Evolutionary conservation across 2,329 filamentous ascomycete species (phyloP).

Genomic region (Penicillium sp.): DNA sequence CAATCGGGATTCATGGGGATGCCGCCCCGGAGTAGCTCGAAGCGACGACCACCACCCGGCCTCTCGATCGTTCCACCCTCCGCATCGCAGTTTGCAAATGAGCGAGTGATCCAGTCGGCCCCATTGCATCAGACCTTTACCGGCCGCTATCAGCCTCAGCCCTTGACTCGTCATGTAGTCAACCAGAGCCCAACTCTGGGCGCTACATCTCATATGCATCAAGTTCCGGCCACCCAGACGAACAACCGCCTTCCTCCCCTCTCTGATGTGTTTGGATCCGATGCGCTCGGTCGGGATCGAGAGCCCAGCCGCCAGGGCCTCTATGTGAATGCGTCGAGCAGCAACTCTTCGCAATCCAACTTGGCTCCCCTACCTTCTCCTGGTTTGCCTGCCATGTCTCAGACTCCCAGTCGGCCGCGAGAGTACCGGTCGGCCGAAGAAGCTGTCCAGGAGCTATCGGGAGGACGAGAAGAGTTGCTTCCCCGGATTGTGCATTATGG

Average conservation of each 20-base stretch:
- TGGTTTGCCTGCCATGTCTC: constrained; percentile 60
- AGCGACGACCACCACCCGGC: constrained; percentile 71
- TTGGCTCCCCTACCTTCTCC: constrained; percentile 75
- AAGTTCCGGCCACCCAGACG: constrained; percentile 82
- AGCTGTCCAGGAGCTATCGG: constrained; percentile 83
- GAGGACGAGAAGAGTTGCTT: constrained; percentile 86
- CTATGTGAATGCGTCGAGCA: constrained; percentile 60
- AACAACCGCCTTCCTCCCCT: constrained; percentile 91
- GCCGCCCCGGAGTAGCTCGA: constrained; percentile 41
- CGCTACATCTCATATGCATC: constrained; percentile 86
- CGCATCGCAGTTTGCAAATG: constrained; percentile 86
- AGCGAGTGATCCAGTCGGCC: constrained; percentile 94
- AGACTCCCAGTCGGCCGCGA: constrained; percentile 63
- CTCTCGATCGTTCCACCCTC: constrained; percentile 94
- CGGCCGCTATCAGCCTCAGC: constrained; percentile 76
- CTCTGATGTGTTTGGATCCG: constrained; percentile 84
- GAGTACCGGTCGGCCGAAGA: constrained; percentile 97
- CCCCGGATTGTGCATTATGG: constrained; percentile 95
- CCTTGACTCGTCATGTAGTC: constrained; percentile 71
- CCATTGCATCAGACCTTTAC: constrained; percentile 95
- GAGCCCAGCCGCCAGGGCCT: constrained; percentile 35
- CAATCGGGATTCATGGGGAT: constrained; percentile 45
- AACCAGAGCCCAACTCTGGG: constrained; percentile 81
- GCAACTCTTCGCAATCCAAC: constrained; percentile 63
- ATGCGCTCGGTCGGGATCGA: constrained; percentile 59